These are phyloP conservation scores for Annulohypoxylon bovei DNA, from an alignment of 495 filamentous ascomycete genomes.

Conservation along the genomic window DNA sequence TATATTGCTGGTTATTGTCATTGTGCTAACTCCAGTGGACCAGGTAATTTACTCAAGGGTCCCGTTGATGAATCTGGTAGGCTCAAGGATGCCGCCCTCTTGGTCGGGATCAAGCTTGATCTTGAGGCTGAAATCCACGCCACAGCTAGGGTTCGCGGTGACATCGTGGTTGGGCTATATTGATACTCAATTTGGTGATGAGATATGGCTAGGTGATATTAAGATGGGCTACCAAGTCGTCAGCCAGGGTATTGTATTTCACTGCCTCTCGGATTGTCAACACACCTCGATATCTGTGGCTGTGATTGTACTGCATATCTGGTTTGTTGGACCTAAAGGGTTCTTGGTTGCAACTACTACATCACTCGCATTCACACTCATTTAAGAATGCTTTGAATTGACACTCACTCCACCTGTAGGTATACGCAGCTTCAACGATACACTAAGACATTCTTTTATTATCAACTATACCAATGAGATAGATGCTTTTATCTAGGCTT, in stretches of 20 bases:
- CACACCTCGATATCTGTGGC: slow-evolving; percentile 7
- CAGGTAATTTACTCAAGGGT: slow-evolving; percentile 52
- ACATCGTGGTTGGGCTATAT: slow-evolving; percentile 43
- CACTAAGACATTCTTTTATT: background rate
- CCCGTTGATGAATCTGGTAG: slow-evolving; percentile 52
- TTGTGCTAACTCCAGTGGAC: slow-evolving; percentile 1
- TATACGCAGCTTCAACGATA: background rate
- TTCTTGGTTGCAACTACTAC: slow-evolving; percentile 28
- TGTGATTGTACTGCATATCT: slow-evolving; percentile 17
- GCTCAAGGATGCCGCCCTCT: slow-evolving; percentile 53
- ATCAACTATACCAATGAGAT: background rate
- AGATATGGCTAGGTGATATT: slow-evolving; percentile 12
- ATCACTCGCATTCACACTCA: slow-evolving; percentile 30
- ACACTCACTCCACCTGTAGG: background rate
- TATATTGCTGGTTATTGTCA: background rate
- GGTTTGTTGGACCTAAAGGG: slow-evolving; percentile 19
- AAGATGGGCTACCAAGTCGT: slow-evolving; percentile 24
- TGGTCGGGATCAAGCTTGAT: slow-evolving; percentile 56
- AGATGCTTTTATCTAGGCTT: background rate
- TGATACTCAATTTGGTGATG: slow-evolving; percentile 13
- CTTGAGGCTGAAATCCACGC: slow-evolving; percentile 42
- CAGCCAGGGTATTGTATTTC: slow-evolving; percentile 9
- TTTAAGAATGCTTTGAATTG: background rate
- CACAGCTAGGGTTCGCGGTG: slow-evolving; percentile 41
- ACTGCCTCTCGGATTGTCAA: slow-evolving; percentile 8